phyloP scores from a whole-genome alignment of 345 rosid genomes.

The Populus euphratica region DNA sequence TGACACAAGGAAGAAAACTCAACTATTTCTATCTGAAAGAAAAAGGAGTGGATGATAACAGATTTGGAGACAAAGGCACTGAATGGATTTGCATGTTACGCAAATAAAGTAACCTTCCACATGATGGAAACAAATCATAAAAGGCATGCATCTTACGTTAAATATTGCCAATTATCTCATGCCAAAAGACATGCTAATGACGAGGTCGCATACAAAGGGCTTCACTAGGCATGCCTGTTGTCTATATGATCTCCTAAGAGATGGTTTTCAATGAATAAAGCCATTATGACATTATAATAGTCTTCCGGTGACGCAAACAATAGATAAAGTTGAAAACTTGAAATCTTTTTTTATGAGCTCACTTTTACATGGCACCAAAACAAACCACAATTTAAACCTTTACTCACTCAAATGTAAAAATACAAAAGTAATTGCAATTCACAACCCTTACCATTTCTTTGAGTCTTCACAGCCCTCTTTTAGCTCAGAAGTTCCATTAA shows the following conservation, averaged over 20 bases:
- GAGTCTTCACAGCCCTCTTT: constrained; percentile 30
- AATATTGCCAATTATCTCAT: no score
- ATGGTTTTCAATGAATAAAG: no score
- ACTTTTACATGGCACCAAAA: not conserved
- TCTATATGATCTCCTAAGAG: no score
- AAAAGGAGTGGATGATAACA: not conserved
- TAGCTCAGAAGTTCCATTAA: constrained; percentile 33
- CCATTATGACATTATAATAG: no score
- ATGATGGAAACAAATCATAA: not conserved
- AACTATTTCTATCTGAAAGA: no score
- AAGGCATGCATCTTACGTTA: not conserved
- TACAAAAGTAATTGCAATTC: not conserved
- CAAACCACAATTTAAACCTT: not conserved
- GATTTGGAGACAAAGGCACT: not conserved
- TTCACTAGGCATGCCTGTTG: not conserved
- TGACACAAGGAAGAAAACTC: not conserved
- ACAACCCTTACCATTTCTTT: constrained; percentile 44
- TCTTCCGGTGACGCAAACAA: no score
- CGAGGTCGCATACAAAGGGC: not conserved
- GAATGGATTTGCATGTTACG: not conserved
- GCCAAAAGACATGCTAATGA: not conserved
- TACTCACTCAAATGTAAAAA: not conserved
- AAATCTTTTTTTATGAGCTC: not conserved
- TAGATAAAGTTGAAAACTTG: not conserved
- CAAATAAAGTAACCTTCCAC: not conserved